Conservation (phyloP, 192 early-diverging fungal genomes). For the Glomus cerebriforme region DNA sequence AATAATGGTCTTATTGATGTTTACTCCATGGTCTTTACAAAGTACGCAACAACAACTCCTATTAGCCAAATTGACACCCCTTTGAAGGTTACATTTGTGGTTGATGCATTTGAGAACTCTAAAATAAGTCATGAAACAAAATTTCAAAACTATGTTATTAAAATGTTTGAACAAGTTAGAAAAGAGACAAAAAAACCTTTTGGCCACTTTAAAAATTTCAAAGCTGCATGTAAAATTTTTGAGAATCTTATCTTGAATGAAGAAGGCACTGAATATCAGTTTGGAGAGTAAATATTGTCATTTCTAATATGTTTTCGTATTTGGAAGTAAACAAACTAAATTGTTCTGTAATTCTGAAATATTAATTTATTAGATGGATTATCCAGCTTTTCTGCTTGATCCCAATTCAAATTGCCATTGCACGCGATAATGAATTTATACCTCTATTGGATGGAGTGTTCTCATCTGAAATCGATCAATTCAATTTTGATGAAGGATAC, state of each 20-base stretch:
- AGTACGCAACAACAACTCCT: slow-evolving; percentile 10
- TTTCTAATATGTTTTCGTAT: background rate
- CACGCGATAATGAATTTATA: slow-evolving; percentile 29
- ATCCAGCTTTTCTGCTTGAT: slow-evolving; percentile 23
- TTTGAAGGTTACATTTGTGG: slow-evolving; percentile 3
- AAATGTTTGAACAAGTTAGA: slow-evolving; percentile 12
- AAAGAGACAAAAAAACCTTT: slow-evolving; percentile 22
- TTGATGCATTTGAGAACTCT: background rate
- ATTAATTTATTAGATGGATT: slow-evolving; percentile 13
- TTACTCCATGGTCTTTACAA: slow-evolving; percentile 28
- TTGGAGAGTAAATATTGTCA: slow-evolving; percentile 16
- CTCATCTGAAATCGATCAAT: background rate
- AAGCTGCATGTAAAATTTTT: background rate
- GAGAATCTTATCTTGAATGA: background rate
- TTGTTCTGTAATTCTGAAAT: background rate
- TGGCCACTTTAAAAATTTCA: slow-evolving; percentile 18
- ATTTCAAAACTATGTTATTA: slow-evolving; percentile 8
- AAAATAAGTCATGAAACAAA: background rate
- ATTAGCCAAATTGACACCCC: slow-evolving; percentile 3
- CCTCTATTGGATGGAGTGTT: slow-evolving; percentile 23
- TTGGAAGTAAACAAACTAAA: no score
- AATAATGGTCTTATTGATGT: slow-evolving; percentile 27
- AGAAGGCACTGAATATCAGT: background rate
- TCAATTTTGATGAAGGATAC: background rate
- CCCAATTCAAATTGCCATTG: slow-evolving; percentile 28